A percentile compares a stretch with the other conserved stretches of the same genome.
phyloP scores from a whole-genome alignment of 495 filamentous ascomycete species.

The Tricharina praecox region DNA sequence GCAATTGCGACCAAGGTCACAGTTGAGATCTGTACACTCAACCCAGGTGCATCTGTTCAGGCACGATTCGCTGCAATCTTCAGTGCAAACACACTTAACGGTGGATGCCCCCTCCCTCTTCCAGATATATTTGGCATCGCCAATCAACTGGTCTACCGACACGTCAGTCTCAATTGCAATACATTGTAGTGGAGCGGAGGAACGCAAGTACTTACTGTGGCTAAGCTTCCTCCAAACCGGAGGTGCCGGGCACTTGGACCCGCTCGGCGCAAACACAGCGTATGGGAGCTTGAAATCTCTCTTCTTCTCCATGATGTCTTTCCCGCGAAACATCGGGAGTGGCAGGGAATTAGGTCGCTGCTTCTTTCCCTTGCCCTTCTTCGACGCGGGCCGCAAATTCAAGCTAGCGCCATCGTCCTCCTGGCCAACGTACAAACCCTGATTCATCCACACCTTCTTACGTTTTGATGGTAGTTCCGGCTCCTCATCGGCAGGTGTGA shows the following conservation, averaged over 20 bases:
- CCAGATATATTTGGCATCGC: slow-evolving; percentile 74
- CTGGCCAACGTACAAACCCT: slow-evolving; percentile 84
- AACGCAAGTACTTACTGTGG: slow-evolving; percentile 47
- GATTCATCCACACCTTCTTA: slow-evolving; percentile 56
- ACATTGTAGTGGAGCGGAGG: background rate
- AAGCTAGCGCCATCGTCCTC: slow-evolving; percentile 44
- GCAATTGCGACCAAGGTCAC: slow-evolving; percentile 56
- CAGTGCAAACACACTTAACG: slow-evolving; percentile 59
- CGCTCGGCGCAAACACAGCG: slow-evolving; percentile 72
- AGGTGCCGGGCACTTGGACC: slow-evolving; percentile 62
- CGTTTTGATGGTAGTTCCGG: slow-evolving; percentile 28
- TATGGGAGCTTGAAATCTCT: slow-evolving; percentile 79
- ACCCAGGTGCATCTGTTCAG: slow-evolving; percentile 93
- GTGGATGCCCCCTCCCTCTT: slow-evolving; percentile 60
- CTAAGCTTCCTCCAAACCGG: slow-evolving; percentile 79
- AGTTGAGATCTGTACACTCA: slow-evolving; percentile 85
- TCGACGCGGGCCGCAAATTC: slow-evolving; percentile 38
- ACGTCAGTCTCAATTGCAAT: slow-evolving; percentile 4
- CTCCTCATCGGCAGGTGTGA: background rate
- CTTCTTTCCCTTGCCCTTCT: slow-evolving; percentile 39
- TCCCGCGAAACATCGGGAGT: slow-evolving; percentile 49
- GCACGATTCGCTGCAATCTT: slow-evolving; percentile 72
- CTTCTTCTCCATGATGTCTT: slow-evolving; percentile 42
- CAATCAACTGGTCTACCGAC: slow-evolving; percentile 44
- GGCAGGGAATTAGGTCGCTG: slow-evolving; percentile 36